Evolutionary conservation across 129 eudicot species (phyloP).

Genomic region (Chrysanthemum lavandulifolium): DNA sequence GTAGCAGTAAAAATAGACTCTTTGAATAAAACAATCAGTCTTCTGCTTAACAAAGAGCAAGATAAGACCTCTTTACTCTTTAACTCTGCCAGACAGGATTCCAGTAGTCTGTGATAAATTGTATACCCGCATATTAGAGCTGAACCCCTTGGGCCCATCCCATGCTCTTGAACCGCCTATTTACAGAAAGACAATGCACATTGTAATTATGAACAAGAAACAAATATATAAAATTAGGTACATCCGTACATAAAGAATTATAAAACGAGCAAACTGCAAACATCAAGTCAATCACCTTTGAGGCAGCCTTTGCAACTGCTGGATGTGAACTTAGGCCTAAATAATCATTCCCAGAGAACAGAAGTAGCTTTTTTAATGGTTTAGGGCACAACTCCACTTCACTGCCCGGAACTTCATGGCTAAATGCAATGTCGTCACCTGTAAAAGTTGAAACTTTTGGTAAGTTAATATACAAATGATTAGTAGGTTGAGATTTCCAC

Average conservation of each 20-base stretch:
- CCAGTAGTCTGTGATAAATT: constrained; percentile 72
- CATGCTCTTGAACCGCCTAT: constrained; percentile 84
- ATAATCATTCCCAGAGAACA: constrained; percentile 98
- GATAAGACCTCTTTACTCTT: constrained; percentile 83
- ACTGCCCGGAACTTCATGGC: constrained; percentile 20
- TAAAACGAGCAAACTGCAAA: constrained; percentile 4
- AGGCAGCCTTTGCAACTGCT: constrained; percentile 66
- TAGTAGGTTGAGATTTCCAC: too few relatives aligned
- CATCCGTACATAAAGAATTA: neutral
- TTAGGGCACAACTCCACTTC: constrained; percentile 30
- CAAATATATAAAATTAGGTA: constrained; percentile 6
- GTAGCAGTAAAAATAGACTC: too few relatives aligned
- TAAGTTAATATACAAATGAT: neutral
- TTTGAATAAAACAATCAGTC: neutral
- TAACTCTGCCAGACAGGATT: constrained; percentile 72
- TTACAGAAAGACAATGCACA: neutral
- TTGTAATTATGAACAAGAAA: constrained; percentile 5
- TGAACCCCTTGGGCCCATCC: constrained; percentile 99
- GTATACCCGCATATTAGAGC: constrained; percentile 96
- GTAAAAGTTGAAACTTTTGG: neutral
- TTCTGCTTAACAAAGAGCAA: constrained; percentile 6
- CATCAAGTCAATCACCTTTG: constrained; percentile 42
- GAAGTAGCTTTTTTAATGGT: constrained; percentile 54
- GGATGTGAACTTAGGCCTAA: constrained; percentile 96
- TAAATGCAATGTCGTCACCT: constrained; percentile 54